A percentile compares a stretch with the other conserved stretches of the same genome.
Conservation (phyloP, 2,329 filamentous ascomycete species). For the Xylaria sp. region DNA sequence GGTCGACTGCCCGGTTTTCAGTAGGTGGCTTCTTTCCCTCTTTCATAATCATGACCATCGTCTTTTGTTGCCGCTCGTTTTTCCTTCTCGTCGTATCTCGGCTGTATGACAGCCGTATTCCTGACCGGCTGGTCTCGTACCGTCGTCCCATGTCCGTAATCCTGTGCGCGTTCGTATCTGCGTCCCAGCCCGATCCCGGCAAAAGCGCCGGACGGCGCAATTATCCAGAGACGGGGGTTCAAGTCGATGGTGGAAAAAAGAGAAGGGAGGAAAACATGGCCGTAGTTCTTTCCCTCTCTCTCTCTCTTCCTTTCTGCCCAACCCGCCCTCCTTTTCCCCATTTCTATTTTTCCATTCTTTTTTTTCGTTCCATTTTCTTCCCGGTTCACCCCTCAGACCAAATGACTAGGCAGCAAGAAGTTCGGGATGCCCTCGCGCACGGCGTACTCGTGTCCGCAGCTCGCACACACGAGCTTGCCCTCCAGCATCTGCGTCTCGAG, state of each 20-base stretch:
- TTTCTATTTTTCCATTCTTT: neutral
- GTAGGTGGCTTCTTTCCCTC: neutral
- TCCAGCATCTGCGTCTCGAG: slow-evolving; percentile 86
- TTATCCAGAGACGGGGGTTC: neutral
- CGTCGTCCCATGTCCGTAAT: neutral
- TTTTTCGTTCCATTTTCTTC: neutral
- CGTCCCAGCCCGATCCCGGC: neutral
- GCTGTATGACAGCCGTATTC: neutral
- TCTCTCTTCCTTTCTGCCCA: neutral
- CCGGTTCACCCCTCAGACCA: slow-evolving; percentile 51
- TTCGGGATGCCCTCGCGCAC: slow-evolving; percentile 96
- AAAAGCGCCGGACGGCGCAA: neutral
- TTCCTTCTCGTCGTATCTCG: neutral
- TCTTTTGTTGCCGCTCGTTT: neutral
- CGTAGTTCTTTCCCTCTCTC: neutral
- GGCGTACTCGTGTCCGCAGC: slow-evolving; percentile 89
- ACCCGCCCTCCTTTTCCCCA: neutral
- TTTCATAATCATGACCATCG: neutral
- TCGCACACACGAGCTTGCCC: slow-evolving; percentile 83
- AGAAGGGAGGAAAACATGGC: neutral
- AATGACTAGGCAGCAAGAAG: slow-evolving; percentile 86
- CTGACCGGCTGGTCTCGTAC: neutral
- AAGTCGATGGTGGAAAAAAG: neutral
- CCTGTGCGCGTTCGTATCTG: neutral
- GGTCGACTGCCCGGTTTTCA: neutral